These are phyloP conservation scores for Ophiobolus disseminans DNA, from an alignment of 2,329 filamentous ascomycete species.

Conservation along the genomic window DNA sequence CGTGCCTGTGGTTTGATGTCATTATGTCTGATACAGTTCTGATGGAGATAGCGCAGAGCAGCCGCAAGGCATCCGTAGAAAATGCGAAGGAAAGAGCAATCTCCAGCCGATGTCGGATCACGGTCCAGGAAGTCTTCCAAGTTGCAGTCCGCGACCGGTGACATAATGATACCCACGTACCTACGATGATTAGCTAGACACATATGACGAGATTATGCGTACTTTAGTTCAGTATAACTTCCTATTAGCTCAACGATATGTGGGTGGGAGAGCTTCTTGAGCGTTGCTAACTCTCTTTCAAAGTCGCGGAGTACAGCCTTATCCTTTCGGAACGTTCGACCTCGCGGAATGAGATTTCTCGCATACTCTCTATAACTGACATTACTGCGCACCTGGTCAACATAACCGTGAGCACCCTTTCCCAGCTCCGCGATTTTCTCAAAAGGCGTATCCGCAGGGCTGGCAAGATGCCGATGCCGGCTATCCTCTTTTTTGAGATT, in stretches of 20 bases:
- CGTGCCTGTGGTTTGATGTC: background rate
- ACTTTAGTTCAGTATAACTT: conserved; percentile 37
- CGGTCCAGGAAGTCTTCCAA: conserved; percentile 17
- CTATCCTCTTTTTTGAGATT: conserved; percentile 10
- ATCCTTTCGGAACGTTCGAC: background rate
- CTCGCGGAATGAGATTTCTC: background rate
- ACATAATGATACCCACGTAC: conserved; percentile 37
- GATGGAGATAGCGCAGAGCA: background rate
- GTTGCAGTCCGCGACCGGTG: conserved; percentile 25
- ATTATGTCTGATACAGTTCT: background rate
- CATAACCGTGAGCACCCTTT: background rate
- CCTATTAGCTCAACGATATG: conserved; percentile 38
- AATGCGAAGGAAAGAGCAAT: background rate
- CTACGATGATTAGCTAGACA: no score
- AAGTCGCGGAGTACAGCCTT: background rate
- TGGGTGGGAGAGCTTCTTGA: conserved; percentile 32
- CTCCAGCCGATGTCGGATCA: background rate
- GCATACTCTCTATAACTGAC: conserved; percentile 3
- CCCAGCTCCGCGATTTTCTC: conserved; percentile 2
- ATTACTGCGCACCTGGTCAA: background rate
- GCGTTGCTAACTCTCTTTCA: background rate
- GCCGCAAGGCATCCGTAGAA: background rate
- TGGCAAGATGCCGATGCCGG: conserved; percentile 12
- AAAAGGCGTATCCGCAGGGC: background rate
- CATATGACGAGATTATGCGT: background rate